Evolutionary conservation across 2,329 filamentous ascomycete genomes (phyloP), one percentile per base, ranked within the genome.

Genomic region (Ampelomyces quisqualis): DNA sequence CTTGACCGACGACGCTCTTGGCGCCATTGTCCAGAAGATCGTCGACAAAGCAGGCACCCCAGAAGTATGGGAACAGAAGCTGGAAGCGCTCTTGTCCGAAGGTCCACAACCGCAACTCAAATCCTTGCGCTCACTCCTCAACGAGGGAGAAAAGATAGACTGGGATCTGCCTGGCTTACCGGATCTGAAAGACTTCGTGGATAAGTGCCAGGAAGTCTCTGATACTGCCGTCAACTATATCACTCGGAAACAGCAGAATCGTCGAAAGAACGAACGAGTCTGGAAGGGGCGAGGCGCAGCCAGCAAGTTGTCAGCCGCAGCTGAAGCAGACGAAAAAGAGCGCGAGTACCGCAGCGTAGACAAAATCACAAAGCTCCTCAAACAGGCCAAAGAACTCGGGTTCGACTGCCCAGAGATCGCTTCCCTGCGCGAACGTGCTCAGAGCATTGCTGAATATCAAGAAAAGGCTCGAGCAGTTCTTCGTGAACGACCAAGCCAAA

Each of bases 141-240:
- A 85, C 64, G 93, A 98, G 76, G 93, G 93, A 68, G 93, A 98
- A 73, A 90, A 89, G 69, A 96, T 98, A 61, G 90, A 91, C 43
- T 94, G 88, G 75, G 85, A 89, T 43, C 79, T 98, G 48, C 82
- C 84, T 52, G 90, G 89, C 49, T 78, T 98, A 49, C 79, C 86
- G 57, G 81, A 88, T 57, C 78, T 98, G 56, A 86, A 84, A 70
- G 81, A 85, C 53, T 98, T 95, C 72, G 93, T 98, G 67, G 90
- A 95, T 57, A 85, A 88, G 60, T 97, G 93, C 74, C 94, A 95
- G 69, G 90, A 95, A 65, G 96, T 94, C 87, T 89, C 96, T 49
- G 93, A 97, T 60, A 91, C 97, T 72, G 93, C 93, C 52, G 93
- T 88, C 60, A 90, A 87, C 64, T 98, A 94, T 74, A 95, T 90